Evolutionary conservation across 345 rosid species (phyloP), one percentile per base, ranked within the genome.

Genomic region (Barbarea vulgaris): DNA sequence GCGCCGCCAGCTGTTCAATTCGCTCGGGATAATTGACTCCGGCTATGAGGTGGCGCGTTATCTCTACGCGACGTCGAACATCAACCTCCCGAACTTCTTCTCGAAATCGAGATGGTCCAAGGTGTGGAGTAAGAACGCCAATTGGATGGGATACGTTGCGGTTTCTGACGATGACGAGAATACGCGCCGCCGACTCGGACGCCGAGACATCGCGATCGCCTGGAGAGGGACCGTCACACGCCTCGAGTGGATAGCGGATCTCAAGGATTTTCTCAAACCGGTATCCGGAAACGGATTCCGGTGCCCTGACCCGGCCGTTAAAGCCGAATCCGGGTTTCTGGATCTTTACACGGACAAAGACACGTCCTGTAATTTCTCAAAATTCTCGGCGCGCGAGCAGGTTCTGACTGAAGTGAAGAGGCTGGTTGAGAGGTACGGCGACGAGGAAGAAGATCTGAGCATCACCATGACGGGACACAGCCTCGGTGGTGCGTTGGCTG

Each of bases 101-200:
- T 88, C 83, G n/a, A 81, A 81, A 73, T 88, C 96, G 1, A 76
- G 91, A 14, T 87, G 90, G 93, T 93, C 90, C 0, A 87, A 86
- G 39, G 80, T 87, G 31, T 87, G 92, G 92, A 86, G 92, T 84
- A 78, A 64, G 69, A 81, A 80, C 56, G 94, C 94, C 13, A 87
- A 86, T 62, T 91, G 94, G 92, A 89, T 89, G 21, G 97, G 94
- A 9, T 89, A 87, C 75, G 85, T 87, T 15, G 86, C 92, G 1
- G 87, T 88, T 18, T 87, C 92, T 0, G 63, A 86, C 50, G 84
- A 86, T 13, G 80, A 84, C 15, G 69, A 48, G 33, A 67, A 27
- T 2, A 76, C 76, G 0, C 77, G 70, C 0, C 17, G 81, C 0
- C 80, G 70, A 5, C 55, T 88, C 2, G 94, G 92, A 52, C 89